Base-by-base conservation (phyloP, 306 rosid species). In the Hippophae rhamnoides region DNA sequence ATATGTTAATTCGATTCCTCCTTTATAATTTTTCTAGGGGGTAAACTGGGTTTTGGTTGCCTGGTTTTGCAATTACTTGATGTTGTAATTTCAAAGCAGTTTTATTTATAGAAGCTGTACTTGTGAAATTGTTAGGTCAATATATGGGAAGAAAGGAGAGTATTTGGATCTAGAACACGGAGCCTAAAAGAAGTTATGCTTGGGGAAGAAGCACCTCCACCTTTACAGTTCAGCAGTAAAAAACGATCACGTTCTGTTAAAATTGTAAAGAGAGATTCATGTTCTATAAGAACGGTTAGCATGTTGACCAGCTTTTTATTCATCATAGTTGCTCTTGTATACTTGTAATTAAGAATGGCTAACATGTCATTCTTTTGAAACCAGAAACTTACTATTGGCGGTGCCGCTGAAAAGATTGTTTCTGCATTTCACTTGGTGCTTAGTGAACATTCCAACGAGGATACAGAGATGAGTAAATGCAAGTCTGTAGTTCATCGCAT, bases 131-230 rank as follows among this genome's bases (percentile, higher is more conserved):
- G 26, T 57, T 74, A 90, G 97, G 81, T 90, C 72, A 81, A 74
- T 49, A 84, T 90, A 68, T 90, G 97, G 97, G 94, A 87, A 65
- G 76, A 79, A 70, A 85, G 97, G 72, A 81, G 73, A 65, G 97
- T 90, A 44, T 87, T 90, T 72, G 97, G 95, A 18, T 83, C 92
- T 54, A 89, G 79, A 46, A 74, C 85, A 6, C 66, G 42, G 56
- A 86, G 79, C 70, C 85, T 90, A 53, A 85, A 81, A 70, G 92
- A 83, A 54, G 60, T 87, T 56, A 79, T 90, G 84, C 94, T 90
- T 57, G 96, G 87, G 68, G 84, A 83, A 71, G 82, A 78, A 66
- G 76, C 49, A 42, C 95, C 96, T 70, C 85, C 85, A 50, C 86
- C 92, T 2, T 64, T 90, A 65, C 92, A 83, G 74, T 57, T 87